These are phyloP conservation scores for Agrocybe pediades DNA, from an alignment of 768 basidiomycete genomes.

Conservation along the genomic window DNA sequence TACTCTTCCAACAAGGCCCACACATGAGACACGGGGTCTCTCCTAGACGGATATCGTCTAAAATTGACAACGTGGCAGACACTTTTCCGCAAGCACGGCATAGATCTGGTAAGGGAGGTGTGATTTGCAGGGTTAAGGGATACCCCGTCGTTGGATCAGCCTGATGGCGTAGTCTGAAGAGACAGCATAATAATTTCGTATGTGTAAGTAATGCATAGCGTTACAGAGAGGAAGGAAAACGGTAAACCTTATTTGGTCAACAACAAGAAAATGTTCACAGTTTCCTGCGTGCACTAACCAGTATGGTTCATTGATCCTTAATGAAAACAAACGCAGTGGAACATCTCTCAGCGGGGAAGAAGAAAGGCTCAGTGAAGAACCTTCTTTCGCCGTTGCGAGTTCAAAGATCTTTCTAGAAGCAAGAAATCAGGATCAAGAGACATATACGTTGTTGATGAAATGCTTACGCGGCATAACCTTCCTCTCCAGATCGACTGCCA, in stretches of 20 bases:
- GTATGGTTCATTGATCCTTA: conserved; percentile 76
- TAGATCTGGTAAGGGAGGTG: conserved; percentile 58
- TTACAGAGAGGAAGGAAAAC: neutral
- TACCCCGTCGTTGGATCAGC: conserved; percentile 60
- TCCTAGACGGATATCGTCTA: conserved; percentile 72
- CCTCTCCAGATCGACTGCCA: conserved; percentile 46
- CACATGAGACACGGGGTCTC: conserved; percentile 81
- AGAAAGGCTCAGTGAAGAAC: conserved; percentile 35
- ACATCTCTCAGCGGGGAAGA: conserved; percentile 48
- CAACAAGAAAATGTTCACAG: conserved; percentile 78
- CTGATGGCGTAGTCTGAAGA: conserved; percentile 61
- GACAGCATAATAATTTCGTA: conserved; percentile 3
- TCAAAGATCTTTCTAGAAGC: conserved; percentile 45
- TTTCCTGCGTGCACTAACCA: conserved; percentile 81
- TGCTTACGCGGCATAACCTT: conserved; percentile 59
- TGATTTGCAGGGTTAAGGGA: conserved; percentile 67
- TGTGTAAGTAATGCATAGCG: no score
- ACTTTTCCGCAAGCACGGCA: conserved; percentile 74
- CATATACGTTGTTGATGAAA: neutral
- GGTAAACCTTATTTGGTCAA: conserved; percentile 70
- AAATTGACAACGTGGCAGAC: conserved; percentile 67
- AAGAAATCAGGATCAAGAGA: neutral
- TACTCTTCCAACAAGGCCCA: conserved; percentile 68
- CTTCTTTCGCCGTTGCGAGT: conserved; percentile 26
- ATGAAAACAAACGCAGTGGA: conserved; percentile 49